Conservation (phyloP, 1,284 basidiomycete species). For the Ustilago bromivora region DNA sequence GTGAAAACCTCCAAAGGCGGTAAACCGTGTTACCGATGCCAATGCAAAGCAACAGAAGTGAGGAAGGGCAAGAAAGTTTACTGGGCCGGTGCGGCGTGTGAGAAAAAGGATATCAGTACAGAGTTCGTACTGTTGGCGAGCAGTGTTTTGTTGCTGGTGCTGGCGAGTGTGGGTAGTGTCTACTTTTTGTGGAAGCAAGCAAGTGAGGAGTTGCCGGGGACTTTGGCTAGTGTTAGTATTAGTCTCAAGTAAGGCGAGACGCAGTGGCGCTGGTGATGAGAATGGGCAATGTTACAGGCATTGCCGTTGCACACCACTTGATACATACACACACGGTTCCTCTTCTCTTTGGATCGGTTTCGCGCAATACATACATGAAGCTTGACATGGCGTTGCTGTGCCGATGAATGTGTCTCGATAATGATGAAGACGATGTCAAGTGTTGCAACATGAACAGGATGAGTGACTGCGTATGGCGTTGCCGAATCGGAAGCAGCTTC, state of each 20-base stretch:
- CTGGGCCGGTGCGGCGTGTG: constrained; percentile 65
- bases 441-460: no score
- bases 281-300: background rate
- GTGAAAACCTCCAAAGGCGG: constrained; percentile 56
- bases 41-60: constrained; percentile 52
- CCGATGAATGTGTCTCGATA: no score
- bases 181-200: constrained; percentile 56
- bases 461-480: background rate
- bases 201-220: constrained; percentile 54
- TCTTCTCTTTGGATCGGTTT: background rate
- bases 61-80: constrained; percentile 43
- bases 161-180: constrained; percentile 44
- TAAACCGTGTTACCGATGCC: constrained; percentile 59
- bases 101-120: constrained; percentile 63
- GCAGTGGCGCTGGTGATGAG: background rate
- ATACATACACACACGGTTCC: background rate
- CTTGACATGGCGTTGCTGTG: background rate
- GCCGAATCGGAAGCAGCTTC: constrained; percentile 5
- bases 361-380: background rate
- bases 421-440: no score
- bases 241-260: constrained; percentile 40
- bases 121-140: constrained; percentile 58
- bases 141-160: constrained; percentile 50
- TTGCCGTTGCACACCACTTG: background rate
- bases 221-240: constrained; percentile 59